Conservation (phyloP, 108 stramenopile species). For the Cyclotella choctawhatcheeana region DNA sequence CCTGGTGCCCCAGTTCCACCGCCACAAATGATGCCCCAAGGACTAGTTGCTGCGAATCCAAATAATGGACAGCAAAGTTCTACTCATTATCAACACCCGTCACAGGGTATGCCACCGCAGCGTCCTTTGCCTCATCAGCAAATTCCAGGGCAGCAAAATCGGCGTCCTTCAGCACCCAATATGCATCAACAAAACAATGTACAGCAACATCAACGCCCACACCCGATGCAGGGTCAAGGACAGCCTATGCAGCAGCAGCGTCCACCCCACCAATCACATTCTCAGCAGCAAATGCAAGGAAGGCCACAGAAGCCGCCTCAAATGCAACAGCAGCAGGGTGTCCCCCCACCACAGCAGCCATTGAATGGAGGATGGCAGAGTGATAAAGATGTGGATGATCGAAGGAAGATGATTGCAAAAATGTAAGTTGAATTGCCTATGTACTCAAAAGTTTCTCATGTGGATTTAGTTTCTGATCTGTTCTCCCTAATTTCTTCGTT, state of each 20-base stretch:
- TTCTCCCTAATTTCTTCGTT: neutral
- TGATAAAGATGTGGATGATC: conserved; percentile 85
- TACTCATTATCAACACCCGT: conserved; percentile 50
- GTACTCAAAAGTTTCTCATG: neutral
- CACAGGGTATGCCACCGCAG: conserved; percentile 38
- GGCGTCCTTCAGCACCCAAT: conserved; percentile 15
- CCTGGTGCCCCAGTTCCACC: conserved; percentile 1
- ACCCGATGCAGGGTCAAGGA: conserved; percentile 43
- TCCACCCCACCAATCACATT: conserved; percentile 17
- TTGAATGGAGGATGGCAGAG: conserved; percentile 93
- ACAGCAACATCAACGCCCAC: conserved; percentile 54
- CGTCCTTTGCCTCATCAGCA: conserved; percentile 31
- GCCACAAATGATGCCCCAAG: conserved; percentile 26
- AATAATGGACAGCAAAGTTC: conserved; percentile 41
- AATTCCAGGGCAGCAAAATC: conserved; percentile 23
- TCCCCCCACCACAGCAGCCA: conserved; percentile 60
- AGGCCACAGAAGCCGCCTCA: conserved; percentile 40
- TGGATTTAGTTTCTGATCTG: neutral
- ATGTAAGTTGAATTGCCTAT: conserved; percentile 68
- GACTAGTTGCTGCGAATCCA: conserved; percentile 17
- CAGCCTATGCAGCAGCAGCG: conserved; percentile 48
- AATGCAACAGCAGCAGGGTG: conserved; percentile 50
- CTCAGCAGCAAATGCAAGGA: conserved; percentile 21
- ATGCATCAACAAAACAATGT: conserved; percentile 38
- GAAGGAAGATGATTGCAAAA: conserved; percentile 94